Evolutionary conservation across 2,329 filamentous ascomycete genomes (phyloP).

Genomic region (Harringtonia aguacate): DNA sequence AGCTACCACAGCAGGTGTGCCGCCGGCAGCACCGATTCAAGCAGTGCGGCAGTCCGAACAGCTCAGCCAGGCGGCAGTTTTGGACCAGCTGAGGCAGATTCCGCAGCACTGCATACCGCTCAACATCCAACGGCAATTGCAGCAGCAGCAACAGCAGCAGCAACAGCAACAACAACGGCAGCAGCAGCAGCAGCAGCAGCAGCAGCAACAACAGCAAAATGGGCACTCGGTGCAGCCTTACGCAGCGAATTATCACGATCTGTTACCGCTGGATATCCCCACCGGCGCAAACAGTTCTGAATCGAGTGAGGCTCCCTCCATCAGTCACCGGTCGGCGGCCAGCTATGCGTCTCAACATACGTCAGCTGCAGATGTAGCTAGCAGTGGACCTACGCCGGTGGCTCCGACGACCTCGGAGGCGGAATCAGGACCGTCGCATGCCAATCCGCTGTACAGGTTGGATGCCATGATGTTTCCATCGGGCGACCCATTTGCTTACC

Average conservation of each 20-base stretch:
- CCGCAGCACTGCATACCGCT: constrained; percentile 15
- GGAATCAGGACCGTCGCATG: neutral
- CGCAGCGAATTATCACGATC: constrained; percentile 29
- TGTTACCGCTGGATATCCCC: constrained; percentile 34
- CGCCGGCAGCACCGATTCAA: no score
- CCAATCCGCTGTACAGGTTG: constrained; percentile 53
- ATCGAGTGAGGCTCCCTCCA: constrained; percentile 18
- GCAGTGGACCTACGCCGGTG: no score
- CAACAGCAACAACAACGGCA: constrained; percentile 1
- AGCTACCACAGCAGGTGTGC: no score
- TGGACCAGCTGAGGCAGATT: constrained; percentile 9
- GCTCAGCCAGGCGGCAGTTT: no score
- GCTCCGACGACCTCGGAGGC: no score
- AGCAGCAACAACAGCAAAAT: constrained; percentile 7
- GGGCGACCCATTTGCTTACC: constrained; percentile 68
- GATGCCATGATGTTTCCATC: constrained; percentile 74
- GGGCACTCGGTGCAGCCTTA: constrained; percentile 20
- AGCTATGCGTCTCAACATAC: constrained; percentile 16
- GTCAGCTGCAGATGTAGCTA: no score
- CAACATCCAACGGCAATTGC: constrained; percentile 14
- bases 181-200: constrained; percentile 1
- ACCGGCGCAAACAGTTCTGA: constrained; percentile 29
- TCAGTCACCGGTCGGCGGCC: constrained; percentile 17
- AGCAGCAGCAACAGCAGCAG: neutral
- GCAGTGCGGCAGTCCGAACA: constrained; percentile 16